Conservation (phyloP, 495 filamentous ascomycete species). For the Aeminium ludgeri region DNA sequence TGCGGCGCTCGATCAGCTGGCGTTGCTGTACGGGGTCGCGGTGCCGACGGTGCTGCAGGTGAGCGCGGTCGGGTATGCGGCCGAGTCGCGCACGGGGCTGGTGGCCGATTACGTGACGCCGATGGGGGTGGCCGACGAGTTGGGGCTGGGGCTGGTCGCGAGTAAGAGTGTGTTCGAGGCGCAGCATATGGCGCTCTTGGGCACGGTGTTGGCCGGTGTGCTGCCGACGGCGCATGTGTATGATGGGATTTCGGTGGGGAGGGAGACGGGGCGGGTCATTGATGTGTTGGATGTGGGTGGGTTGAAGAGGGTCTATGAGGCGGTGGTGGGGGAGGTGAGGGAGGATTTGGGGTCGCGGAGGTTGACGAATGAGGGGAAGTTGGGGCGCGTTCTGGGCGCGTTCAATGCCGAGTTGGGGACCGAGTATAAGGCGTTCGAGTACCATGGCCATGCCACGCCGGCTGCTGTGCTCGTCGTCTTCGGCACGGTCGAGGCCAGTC, state of each 20-base stretch:
- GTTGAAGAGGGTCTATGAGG: conserved; percentile 52
- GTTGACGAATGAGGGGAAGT: conserved; percentile 54
- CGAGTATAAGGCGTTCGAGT: conserved; percentile 83
- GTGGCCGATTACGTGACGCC: conserved; percentile 77
- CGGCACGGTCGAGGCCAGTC: conserved; percentile 73
- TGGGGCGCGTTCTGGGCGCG: conserved; percentile 52
- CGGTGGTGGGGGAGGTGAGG: conserved; percentile 44
- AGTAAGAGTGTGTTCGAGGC: conserved; percentile 76
- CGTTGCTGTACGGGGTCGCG: conserved; percentile 70
- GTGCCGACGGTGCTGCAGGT: conserved; percentile 87
- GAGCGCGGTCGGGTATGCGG: conserved; percentile 77
- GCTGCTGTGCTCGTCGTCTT: conserved; percentile 77
- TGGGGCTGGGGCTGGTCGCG: conserved; percentile 70
- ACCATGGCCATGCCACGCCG: conserved; percentile 64
- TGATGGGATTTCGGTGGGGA: conserved; percentile 71
- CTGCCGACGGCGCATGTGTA: conserved; percentile 82
- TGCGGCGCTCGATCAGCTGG: conserved; percentile 72
- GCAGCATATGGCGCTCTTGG: conserved; percentile 88
- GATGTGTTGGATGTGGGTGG: conserved; percentile 63
- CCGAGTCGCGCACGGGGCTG: conserved; percentile 44
- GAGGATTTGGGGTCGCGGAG: conserved; percentile 32
- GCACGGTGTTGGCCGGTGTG: conserved; percentile 63
- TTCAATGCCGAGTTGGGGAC: conserved; percentile 91
- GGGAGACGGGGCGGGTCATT: conserved; percentile 72
- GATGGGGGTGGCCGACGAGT: conserved; percentile 70